phyloP scores from a whole-genome alignment of 2,329 filamentous ascomycete genomes.

The Fusarium verrucosum region DNA sequence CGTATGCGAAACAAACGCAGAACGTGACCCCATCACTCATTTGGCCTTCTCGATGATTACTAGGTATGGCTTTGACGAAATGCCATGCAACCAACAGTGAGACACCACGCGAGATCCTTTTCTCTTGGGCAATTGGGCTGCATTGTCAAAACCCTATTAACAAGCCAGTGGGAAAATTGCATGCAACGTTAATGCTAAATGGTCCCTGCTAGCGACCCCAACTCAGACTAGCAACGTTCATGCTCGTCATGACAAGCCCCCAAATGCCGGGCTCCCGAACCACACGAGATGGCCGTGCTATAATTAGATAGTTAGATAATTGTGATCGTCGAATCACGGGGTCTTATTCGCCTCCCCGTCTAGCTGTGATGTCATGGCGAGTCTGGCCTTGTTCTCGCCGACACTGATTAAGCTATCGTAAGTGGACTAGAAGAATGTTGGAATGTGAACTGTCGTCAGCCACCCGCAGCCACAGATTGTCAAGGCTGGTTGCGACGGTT shows the following conservation, averaged over 20 bases:
- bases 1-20: background rate
- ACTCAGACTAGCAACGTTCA: background rate
- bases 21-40: background rate
- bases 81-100: background rate
- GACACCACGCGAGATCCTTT: background rate
- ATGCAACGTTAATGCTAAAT: conserved; percentile 9
- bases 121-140: background rate
- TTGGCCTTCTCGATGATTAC: background rate
- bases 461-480: background rate
- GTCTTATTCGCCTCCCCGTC: no score
- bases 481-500: background rate
- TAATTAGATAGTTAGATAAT: conserved; percentile 38
- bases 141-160: background rate
- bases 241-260: conserved; percentile 11
- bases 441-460: background rate
- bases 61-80: no score
- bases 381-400: no score
- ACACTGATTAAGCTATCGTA: no score
- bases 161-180: background rate
- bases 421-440: no score
- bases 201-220: background rate
- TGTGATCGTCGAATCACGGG: background rate
- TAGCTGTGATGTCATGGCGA: conserved; percentile 8
- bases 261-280: conserved; percentile 4
- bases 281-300: conserved; percentile 7